A percentile compares a stretch with the other conserved stretches of the same genome.
These are phyloP conservation scores for Dunaliella sp. DNA, from an alignment of 139 green algal species.

Conservation along the genomic window DNA sequence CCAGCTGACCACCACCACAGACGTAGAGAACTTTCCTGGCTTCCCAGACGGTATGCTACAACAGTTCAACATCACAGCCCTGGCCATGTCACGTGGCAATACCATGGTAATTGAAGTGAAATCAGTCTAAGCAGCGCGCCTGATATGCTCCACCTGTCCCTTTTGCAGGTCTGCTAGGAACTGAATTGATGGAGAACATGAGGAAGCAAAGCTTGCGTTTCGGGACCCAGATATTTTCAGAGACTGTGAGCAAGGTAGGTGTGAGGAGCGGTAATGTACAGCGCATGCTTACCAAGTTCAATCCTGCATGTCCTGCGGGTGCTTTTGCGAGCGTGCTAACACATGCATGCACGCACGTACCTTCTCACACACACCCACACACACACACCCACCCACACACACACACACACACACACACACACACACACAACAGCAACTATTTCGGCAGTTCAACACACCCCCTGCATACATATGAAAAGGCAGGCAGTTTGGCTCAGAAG, in stretches of 20 bases:
- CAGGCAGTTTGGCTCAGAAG: no score
- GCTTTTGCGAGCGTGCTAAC: no score
- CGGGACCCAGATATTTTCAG: conserved; percentile 47
- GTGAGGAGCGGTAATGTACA: no score
- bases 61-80: neutral
- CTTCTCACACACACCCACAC: neutral
- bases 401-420: neutral
- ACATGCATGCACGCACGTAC: neutral
- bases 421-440: no score
- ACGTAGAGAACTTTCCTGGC: conserved; percentile 84
- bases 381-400: neutral
- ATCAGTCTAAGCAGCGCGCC: no score
- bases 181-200: conserved; percentile 32
- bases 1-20: conserved; percentile 76
- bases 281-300: no score
- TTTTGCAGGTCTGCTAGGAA: conserved; percentile 17
- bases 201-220: conserved; percentile 33
- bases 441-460: neutral
- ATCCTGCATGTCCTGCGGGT: no score
- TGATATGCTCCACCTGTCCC: no score
- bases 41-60: conserved; percentile 24
- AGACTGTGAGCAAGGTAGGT: conserved; percentile 39
- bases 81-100: no score
- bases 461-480: no score
- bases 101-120: no score